phyloP scores from a whole-genome alignment of 2,329 filamentous ascomycete species.

The Cladosporium sp. region DNA sequence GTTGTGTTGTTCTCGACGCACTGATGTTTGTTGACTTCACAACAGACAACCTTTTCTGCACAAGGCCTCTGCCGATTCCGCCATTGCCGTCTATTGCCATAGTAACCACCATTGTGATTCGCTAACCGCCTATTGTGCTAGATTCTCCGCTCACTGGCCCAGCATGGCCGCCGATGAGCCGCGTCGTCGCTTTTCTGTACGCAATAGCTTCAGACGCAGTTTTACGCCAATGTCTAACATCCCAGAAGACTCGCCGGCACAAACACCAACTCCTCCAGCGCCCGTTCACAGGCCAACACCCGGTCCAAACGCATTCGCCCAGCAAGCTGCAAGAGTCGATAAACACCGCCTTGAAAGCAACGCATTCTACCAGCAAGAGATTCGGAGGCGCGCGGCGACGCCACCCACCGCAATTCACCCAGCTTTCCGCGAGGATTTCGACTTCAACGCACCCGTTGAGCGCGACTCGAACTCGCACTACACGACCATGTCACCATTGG shows the following conservation, averaged over 20 bases:
- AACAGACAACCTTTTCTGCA: not conserved
- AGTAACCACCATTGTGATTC: not conserved
- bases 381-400: constrained; percentile 22
- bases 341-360: constrained; percentile 33
- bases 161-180: not conserved
- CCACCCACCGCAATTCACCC: constrained; percentile 30
- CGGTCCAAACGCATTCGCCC: constrained; percentile 34
- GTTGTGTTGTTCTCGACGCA: not conserved
- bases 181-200: not conserved
- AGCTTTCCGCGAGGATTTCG: constrained; percentile 24
- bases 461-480: constrained; percentile 20
- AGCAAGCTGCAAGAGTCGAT: constrained; percentile 25
- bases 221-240: constrained; percentile 17
- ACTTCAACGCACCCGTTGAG: not conserved
- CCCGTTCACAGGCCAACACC: constrained; percentile 18
- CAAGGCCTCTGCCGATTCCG: not conserved
- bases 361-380: constrained; percentile 37
- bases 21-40: not conserved
- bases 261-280: not conserved
- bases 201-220: not conserved
- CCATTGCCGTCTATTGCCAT: not conserved
- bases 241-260: constrained; percentile 15
- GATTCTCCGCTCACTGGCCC: not conserved
- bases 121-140: not conserved
- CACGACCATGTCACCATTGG: constrained; percentile 33